Conservation (phyloP, 768 basidiomycete genomes). For the Strobilomyces confusus region DNA sequence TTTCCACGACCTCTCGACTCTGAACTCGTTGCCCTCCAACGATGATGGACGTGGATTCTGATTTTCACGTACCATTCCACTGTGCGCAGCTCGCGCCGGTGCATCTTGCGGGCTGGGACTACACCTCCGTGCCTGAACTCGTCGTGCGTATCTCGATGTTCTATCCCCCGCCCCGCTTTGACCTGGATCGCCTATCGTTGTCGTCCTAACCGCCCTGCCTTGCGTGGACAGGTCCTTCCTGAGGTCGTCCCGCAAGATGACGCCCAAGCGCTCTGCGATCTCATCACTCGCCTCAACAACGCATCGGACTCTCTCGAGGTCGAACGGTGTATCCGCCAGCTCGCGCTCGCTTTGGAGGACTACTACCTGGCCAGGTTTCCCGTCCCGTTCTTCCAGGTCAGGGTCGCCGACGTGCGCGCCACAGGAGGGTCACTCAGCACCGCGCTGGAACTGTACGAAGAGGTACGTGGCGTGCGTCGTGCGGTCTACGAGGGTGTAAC, state of each 20-base stretch:
- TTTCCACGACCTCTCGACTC: background rate
- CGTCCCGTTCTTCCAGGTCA: constrained; percentile 29
- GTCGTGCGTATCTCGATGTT: constrained; percentile 19
- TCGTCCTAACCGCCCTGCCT: background rate
- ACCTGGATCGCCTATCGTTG: constrained; percentile 2
- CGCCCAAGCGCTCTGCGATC: constrained; percentile 17
- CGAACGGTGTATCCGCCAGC: constrained; percentile 23
- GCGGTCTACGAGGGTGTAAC: background rate
- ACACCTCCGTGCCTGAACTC: constrained; percentile 23
- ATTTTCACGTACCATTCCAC: constrained; percentile 29
- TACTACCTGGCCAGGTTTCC: constrained; percentile 31
- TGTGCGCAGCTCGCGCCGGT: constrained; percentile 28
- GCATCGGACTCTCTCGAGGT: constrained; percentile 15
- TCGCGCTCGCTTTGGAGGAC: constrained; percentile 30
- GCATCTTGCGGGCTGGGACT: constrained; percentile 27
- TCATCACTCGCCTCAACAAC: constrained; percentile 11
- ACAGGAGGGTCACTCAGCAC: constrained; percentile 29
- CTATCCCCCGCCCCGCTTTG: background rate
- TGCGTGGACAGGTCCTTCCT: constrained; percentile 18
- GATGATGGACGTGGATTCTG: constrained; percentile 20
- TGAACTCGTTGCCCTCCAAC: background rate
- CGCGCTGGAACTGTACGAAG: constrained; percentile 27
- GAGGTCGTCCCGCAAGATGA: constrained; percentile 22
- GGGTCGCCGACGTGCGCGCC: constrained; percentile 32
- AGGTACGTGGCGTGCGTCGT: constrained; percentile 11